Evolutionary conservation across 257 asterid genomes (phyloP), one percentile per base, ranked within the genome.

Genomic region (Ajuga chamaepitys): DNA sequence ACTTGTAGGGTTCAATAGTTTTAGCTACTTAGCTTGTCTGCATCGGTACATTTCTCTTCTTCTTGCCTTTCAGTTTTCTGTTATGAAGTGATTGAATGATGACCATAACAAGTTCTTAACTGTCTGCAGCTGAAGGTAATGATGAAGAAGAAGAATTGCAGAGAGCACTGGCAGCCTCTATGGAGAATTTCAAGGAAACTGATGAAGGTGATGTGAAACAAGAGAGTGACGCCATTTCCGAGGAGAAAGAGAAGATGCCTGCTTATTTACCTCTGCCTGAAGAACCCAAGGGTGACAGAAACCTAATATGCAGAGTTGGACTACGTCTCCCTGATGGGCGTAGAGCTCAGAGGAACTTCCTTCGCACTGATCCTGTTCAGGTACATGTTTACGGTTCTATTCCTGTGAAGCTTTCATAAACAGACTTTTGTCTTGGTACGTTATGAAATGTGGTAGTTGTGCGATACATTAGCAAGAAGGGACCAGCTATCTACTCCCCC

Each of bases 251-350:
- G 61, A 74, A 81, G 69, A 75, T 70, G 75, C 95, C 83, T 68
- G 67, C 67, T 61, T 94, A 85, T 83, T 88, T 84, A 52, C 89
- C 96, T 21, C 71, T 94, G 37, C 96, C 95, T 10, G 96, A 85
- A 79, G 96, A 90, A 75, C 95, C 98, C 40, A 94, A 84, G 72
- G 91, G 73, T 64, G 97, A 88, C 54, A 73, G 81, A 70, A 82
- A 72, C 65, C 81, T 86, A 41, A 85, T 90, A 48, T 94, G 98
- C 81, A 86, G 82, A 67, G 88, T 94, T 41, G 95, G 98, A 42
- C 79, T 94, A 38, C 97, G 99, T 72, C 94, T 94, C 26, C 99
- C 99, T 59, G 93, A 86, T 81, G 99, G 99, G 22, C 96, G 86
- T 66, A 86, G 99, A 74, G 79, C 85, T 70, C 97, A 83, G 70